Base-by-base conservation (phyloP, 441 rosid species). In the Brassica hybrid region DNA sequence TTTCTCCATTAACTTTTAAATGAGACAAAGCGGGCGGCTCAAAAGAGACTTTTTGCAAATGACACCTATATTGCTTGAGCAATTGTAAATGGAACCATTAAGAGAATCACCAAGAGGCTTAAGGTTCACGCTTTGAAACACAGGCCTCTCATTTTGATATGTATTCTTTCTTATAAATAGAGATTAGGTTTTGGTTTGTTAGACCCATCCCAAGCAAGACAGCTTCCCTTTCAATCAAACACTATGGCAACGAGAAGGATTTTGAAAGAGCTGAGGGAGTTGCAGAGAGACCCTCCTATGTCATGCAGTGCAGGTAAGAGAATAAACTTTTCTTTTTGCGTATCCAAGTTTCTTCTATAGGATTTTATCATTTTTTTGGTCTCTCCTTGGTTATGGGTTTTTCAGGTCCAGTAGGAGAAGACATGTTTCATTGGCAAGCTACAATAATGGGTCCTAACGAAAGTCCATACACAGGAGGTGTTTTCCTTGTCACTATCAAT, bases 351-450 rank as follows among this genome's bases (percentile, higher is more conserved):
- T 63, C 65, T 68, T 66, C 38, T 59, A 30, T 19, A 63, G 17
- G n/a, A n/a, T 43, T 65, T 64, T 21, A 57, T 64, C 3, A 11
- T 14, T 62, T 41, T 25, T 61, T 3, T 10, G n/a, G 9, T 32
- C 5, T 48, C 16, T 38, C 45, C 0, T 63, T 74, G 27, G 34
- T 30, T 61, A 56, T 41, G 43, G 45, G 30, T 0, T 5, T 36
- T 65, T 65, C 77, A 88, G 90, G 90, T 60, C 92, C 92, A 50
- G 85, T 72, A 57, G 87, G 84, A 64, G 87, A 88, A 80, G 88
- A 86, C 72, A 82, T 86, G 86, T 88, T 88, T 69, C 89, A 86
- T 7, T 88, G 92, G 90, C 90, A 88, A 83, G 92, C 92, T 65
- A 88, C 90, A 0, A 88, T 88, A 21, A 85, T 88, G 4, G 92